Evolutionary conservation across 495 filamentous ascomycete species (phyloP), one percentile per base, ranked within the genome.

Genomic region (Echria macrotheca): DNA sequence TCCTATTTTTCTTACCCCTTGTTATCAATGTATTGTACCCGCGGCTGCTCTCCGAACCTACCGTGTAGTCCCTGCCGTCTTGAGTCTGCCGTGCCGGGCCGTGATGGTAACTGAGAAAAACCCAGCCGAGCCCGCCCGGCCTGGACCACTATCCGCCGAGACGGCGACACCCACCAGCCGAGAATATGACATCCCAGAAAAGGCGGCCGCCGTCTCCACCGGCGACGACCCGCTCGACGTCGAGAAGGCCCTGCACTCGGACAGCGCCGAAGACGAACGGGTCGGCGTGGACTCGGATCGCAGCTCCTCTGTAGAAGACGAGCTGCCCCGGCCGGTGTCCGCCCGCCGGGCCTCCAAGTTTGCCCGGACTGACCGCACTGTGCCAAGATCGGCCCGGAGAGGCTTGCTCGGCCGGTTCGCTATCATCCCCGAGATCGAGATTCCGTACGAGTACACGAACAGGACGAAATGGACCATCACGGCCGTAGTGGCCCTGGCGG

Each of bases 381-480:
- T 97, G 5, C 84, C 87, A 1, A 71, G 84, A 46, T 58, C 70
- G 10, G 61, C 86, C 54, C 81, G 91, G 49, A 69, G 89, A 65
- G 91, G 91, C 0, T 69, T 96, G 7, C 74, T 96, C 22, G 81
- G 80, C 3, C 77, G 77, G 37, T 71, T 95, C 2, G 74, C 86
- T 1, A 48, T 96, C 36, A 69, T 96, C n/a, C 86, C 89, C 3
- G 91, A 97, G 66, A 77, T 95, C 31, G 82, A 86, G 44, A 69
- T 82, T 29, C 83, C 91, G 0, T 81, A 83, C 47, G 75, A 86
- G 15, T 96, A 96, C 61, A 64, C 75, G 22, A 76, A 77, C 11
- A 71, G 65, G 14, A 84, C 73, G 32, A 96, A 96, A 78, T 95
- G 91, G 87, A 78, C 81, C 44, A 84, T 97, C 58, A 96, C 91